Base-by-base conservation (phyloP, 257 asterid species). In the Przewalskia tangutica region DNA sequence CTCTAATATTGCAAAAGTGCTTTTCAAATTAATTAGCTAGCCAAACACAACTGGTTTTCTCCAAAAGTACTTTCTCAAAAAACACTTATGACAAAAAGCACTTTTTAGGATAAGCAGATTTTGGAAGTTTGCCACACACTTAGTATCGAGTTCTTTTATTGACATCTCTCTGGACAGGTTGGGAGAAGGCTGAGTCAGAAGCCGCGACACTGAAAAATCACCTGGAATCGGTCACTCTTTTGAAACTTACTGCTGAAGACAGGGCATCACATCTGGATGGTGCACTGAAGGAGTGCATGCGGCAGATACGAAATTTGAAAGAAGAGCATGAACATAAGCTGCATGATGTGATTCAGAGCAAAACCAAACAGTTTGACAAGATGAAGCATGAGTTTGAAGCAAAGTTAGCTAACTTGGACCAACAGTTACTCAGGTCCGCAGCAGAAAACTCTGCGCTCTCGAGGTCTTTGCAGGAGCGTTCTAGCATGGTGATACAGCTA, bases 121-220 rank as follows among this genome's bases (percentile, higher is more conserved):
- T 38, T 38, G 5, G 42, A 38, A 38, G 42, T 6, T 38, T 38
- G 42, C 42, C 42, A 38, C 3, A 38, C 42, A 38, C 50, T 23
- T 70, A 10, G 58, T 50, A 2, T 13, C 14, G 18, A 63, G 10
- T 54, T 59, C 10, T 51, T 23, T 44, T 23, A 46, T 16, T 63
- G 62, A 34, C 18, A 38, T 8, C 64, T 83, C 58, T 81, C 42
- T 89, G 89, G 44, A 60, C 94, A 96, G 99, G 99, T 85, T 96
- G 99, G 99, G 99, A 96, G 82, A 96, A 96, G 83, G 99, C 99
- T 11, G 98, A 96, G 87, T 93, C 97, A 16, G 99, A 96, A 89
- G 93, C 99, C 7, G 92, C 97, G 16, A 86, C 94, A 48, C 84
- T 96, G 85, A 94, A 94, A 87, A 93, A 83, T 87, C 97, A 93